Percentiles rank a stretch among this genome's conserved stretches.
phyloP scores from a whole-genome alignment of 73 alveolate species.

The Paramecium caudatum region DNA sequence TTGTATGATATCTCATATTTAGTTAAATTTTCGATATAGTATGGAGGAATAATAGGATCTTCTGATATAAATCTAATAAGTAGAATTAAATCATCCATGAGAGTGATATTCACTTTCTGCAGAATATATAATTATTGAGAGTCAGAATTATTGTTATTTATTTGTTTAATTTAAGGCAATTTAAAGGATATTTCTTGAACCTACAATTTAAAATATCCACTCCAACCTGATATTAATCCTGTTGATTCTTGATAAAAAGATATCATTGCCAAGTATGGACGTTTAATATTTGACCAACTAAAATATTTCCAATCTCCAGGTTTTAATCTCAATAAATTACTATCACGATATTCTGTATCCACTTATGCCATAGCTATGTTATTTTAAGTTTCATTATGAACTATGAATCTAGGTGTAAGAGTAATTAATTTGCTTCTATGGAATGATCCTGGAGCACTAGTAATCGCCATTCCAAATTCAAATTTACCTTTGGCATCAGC shows the following conservation, averaged over 20 bases:
- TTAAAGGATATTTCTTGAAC: slow-evolving; percentile 55
- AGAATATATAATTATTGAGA: slow-evolving; percentile 2
- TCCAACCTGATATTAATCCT: slow-evolving; percentile 66
- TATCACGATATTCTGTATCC: slow-evolving; percentile 58
- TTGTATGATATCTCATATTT: slow-evolving; percentile 41
- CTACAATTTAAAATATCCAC: slow-evolving; percentile 48
- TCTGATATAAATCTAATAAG: slow-evolving; percentile 54
- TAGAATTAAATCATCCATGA: slow-evolving; percentile 65
- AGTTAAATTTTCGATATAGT: slow-evolving; percentile 58
- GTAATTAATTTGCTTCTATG: slow-evolving; percentile 69
- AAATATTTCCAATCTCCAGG: slow-evolving; percentile 70
- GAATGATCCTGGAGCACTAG: slow-evolving; percentile 76
- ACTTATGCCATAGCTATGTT: slow-evolving; percentile 63
- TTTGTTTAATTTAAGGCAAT: slow-evolving; percentile 3
- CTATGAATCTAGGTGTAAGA: slow-evolving; percentile 74
- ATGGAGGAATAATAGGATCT: slow-evolving; percentile 64
- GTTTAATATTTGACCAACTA: slow-evolving; percentile 40
- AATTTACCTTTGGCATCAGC: slow-evolving; percentile 64
- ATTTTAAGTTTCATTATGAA: slow-evolving; percentile 65
- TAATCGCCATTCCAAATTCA: slow-evolving; percentile 71
- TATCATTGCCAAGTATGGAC: slow-evolving; percentile 19
- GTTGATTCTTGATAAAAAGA: slow-evolving; percentile 54
- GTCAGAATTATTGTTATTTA: not conserved
- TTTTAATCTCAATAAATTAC: slow-evolving; percentile 35
- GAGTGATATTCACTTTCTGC: slow-evolving; percentile 56